These are phyloP conservation scores for Peterozyma xylosa DNA, from an alignment of 805 yeast species.

Conservation along the genomic window DNA sequence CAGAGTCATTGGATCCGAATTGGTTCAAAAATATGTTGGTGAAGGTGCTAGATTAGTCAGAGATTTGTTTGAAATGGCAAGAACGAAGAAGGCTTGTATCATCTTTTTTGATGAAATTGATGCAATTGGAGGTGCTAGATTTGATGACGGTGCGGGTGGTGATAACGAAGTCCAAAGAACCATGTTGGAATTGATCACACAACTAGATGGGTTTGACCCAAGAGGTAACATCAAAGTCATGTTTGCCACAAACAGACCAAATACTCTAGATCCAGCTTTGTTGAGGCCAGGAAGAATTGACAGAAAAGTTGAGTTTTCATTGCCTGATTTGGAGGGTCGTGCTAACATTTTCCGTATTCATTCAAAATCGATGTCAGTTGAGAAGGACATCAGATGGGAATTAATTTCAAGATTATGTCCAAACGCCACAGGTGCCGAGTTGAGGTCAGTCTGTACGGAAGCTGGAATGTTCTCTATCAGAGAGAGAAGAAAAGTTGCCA, in stretches of 20 bases:
- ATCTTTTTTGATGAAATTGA: constrained; percentile 97
- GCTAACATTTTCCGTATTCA: constrained; percentile 97
- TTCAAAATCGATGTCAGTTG: constrained; percentile 96
- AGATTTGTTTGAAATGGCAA: constrained; percentile 97
- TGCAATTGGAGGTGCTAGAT: constrained; percentile 99
- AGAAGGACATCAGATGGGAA: constrained; percentile 97
- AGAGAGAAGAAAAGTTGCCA: constrained; percentile 96
- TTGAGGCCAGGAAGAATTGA: constrained; percentile 98
- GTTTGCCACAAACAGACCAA: constrained; percentile 99
- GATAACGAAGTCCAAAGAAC: constrained; percentile 99
- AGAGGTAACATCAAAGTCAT: constrained; percentile 98
- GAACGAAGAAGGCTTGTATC: constrained; percentile 96
- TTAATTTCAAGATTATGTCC: constrained; percentile 95
- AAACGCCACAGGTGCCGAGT: constrained; percentile 97
- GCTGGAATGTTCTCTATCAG: constrained; percentile 99
- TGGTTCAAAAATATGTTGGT: constrained; percentile 97
- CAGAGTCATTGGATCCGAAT: constrained; percentile 96
- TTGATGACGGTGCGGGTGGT: constrained; percentile 99
- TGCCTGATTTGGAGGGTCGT: constrained; percentile 96
- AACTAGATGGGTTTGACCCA: constrained; percentile 97
- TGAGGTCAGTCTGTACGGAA: constrained; percentile 97
- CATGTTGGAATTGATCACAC: constrained; percentile 96
- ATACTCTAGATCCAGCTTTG: constrained; percentile 95
- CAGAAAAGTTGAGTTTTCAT: constrained; percentile 93
- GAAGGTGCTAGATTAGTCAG: constrained; percentile 99